Percentiles rank a stretch among this genome's conserved stretches.
Conservation (phyloP, 371 early-diverging fungal species). For the Mucor mucedo region DNA sequence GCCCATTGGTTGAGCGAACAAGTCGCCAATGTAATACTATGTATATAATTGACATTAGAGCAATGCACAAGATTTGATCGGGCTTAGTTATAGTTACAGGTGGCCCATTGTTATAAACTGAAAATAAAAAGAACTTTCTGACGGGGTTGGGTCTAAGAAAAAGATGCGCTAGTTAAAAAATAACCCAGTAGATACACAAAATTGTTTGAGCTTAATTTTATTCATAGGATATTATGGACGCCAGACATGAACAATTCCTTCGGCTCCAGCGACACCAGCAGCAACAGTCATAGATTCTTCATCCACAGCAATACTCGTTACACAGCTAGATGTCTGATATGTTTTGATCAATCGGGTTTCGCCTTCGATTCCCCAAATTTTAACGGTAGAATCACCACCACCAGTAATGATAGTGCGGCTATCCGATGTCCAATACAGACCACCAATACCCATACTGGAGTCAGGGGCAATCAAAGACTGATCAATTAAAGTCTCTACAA, state of each 20-base stretch:
- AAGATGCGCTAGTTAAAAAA: too few species aligned
- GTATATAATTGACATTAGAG: not conserved
- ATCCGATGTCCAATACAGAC: conserved; percentile 45
- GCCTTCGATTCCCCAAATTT: conserved; percentile 42
- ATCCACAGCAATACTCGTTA: conserved; percentile 41
- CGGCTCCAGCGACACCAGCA: conserved; percentile 47
- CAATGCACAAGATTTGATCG: not conserved
- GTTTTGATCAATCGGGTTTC: conserved; percentile 27
- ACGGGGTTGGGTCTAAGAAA: too few species aligned
- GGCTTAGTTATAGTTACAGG: conserved; percentile 11
- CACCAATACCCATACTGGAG: conserved; percentile 45
- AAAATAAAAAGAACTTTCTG: not conserved
- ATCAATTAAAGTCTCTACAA: conserved; percentile 10
- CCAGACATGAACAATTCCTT: conserved; percentile 48
- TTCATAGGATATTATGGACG: conserved; percentile 9
- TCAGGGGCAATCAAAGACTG: conserved; percentile 32
- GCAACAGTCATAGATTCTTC: conserved; percentile 42
- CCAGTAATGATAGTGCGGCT: conserved; percentile 40
- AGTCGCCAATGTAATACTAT: conserved; percentile 76
- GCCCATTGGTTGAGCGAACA: conserved; percentile 97
- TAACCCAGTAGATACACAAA: too few species aligned
- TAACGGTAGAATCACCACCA: conserved; percentile 47
- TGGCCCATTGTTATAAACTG: conserved; percentile 13
- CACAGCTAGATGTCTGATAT: conserved; percentile 38
- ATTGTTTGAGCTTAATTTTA: too few species aligned